phyloP scores from a whole-genome alignment of 1,284 basidiomycete species.

The Apiotrichum laibachii region DNA sequence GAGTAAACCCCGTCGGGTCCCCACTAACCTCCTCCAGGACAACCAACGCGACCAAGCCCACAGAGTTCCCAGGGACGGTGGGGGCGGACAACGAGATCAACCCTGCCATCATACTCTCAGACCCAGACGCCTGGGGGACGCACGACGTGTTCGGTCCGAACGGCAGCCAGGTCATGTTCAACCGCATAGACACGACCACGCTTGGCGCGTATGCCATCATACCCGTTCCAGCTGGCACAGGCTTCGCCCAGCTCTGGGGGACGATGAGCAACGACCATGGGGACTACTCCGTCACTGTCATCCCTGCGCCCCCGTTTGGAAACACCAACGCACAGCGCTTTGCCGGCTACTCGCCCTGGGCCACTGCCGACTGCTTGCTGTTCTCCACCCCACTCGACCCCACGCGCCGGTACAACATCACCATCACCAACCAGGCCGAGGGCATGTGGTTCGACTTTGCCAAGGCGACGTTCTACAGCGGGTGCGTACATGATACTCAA shows the following conservation, averaged over 20 bases:
- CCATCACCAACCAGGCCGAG: neutral
- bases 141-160: neutral
- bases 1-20: neutral
- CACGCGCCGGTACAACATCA: neutral
- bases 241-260: neutral
- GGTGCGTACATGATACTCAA: neutral
- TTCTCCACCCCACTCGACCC: neutral
- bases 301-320: neutral
- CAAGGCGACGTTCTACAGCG: conserved; percentile 1
- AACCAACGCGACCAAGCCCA: no score
- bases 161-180: neutral
- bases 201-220: neutral
- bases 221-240: neutral
- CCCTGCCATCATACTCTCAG: neutral
- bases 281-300: neutral
- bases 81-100: neutral
- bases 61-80: no score
- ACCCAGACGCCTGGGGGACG: neutral
- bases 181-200: neutral
- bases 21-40: no score
- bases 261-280: neutral
- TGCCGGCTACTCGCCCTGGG: neutral
- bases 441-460: neutral
- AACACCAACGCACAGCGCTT: neutral
- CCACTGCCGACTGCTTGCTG: neutral